phyloP scores from a whole-genome alignment of 202 grass and related monocot species.

The Digitaria exilis region DNA sequence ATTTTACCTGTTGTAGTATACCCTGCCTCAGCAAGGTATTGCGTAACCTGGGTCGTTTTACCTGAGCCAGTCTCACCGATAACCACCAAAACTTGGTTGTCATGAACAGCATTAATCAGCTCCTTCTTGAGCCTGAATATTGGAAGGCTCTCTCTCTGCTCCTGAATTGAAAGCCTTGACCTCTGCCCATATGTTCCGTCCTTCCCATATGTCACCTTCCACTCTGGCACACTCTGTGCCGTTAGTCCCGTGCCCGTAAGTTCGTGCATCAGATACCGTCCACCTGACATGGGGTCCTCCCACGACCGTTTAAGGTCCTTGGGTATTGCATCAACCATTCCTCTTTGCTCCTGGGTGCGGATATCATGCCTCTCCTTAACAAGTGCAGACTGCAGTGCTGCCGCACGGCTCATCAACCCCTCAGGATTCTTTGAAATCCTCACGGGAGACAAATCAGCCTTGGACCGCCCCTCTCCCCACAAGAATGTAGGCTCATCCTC shows the following conservation, averaged over 20 bases:
- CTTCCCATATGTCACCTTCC: conserved; percentile 79
- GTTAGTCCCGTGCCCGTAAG: conserved; percentile 65
- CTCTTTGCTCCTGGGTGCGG: conserved; percentile 71
- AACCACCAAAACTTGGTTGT: conserved; percentile 86
- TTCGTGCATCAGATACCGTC: conserved; percentile 69
- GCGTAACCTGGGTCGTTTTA: conserved; percentile 84
- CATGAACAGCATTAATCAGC: conserved; percentile 73
- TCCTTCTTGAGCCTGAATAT: conserved; percentile 88
- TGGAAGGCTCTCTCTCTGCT: conserved; percentile 80
- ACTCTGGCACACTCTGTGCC: conserved; percentile 64
- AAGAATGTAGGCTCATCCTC: conserved; percentile 83
- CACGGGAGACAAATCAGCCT: conserved; percentile 71
- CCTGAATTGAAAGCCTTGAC: conserved; percentile 60
- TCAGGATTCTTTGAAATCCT: conserved; percentile 81
- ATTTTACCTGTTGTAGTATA: conserved; percentile 83
- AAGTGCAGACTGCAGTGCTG: conserved; percentile 64
- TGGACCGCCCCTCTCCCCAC: conserved; percentile 54
- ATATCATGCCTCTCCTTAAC: conserved; percentile 82
- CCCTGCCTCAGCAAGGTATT: conserved; percentile 82
- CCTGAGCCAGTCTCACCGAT: conserved; percentile 92
- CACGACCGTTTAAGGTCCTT: conserved; percentile 85
- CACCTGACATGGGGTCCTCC: conserved; percentile 88
- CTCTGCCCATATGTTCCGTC: conserved; percentile 68
- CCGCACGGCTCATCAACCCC: conserved; percentile 68
- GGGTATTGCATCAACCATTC: conserved; percentile 77